phyloP scores from a whole-genome alignment of 306 rosid species.

The Begonia fuchsioides region DNA sequence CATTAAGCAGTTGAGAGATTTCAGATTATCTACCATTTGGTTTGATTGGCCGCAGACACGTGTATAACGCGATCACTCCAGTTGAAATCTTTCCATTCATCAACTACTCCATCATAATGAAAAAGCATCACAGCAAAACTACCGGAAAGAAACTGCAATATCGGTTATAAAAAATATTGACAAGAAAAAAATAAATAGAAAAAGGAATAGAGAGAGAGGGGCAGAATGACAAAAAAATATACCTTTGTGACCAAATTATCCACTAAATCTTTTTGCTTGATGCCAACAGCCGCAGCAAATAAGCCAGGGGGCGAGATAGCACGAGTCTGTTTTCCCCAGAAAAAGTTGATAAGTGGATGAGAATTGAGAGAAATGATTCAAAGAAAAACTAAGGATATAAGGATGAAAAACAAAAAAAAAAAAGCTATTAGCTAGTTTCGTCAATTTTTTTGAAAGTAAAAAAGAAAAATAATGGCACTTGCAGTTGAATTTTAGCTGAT shows the following conservation, averaged over 20 bases:
- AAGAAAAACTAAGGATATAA: neutral
- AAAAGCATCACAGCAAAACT: constrained; percentile 67
- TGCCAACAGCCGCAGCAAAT: constrained; percentile 65
- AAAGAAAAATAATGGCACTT: too few species aligned
- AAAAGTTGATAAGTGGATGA: constrained; percentile 3
- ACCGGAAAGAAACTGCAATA: constrained; percentile 46
- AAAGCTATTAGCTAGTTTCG: neutral
- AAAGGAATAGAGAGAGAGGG: too few species aligned
- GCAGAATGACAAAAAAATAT: neutral
- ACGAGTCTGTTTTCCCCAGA: constrained; percentile 15
- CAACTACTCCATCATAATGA: constrained; percentile 69
- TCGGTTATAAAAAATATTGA: neutral
- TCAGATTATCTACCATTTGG: constrained; percentile 49
- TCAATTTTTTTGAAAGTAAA: too few species aligned
- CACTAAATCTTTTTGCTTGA: constrained; percentile 66
- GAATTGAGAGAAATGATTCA: neutral
- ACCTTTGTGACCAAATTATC: constrained; percentile 79
- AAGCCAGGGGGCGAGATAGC: constrained; percentile 30
- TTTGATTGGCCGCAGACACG: constrained; percentile 48
- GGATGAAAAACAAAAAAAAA: neutral
- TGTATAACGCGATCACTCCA: constrained; percentile 61
- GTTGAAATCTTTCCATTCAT: constrained; percentile 43
- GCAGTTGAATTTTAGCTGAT: too few species aligned
- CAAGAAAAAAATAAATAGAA: neutral
- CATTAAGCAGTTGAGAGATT: constrained; percentile 7